Evolutionary conservation across 768 basidiomycete species (phyloP), one percentile per base, ranked within the genome.

Genomic region (Kwoniella botswanensis): DNA sequence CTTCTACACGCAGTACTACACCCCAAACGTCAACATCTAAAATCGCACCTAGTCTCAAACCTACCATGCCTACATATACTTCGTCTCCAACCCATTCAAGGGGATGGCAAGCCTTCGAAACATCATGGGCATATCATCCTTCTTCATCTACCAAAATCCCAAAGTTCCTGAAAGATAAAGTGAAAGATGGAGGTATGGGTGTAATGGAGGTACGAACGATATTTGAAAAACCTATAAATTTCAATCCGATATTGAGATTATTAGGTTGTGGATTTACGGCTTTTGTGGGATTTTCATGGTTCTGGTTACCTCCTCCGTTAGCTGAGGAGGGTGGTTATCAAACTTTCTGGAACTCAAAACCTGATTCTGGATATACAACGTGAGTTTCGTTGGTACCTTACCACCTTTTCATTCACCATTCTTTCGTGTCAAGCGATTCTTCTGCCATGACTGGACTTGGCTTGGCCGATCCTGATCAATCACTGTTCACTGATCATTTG

Each of bases 191-290:
- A 4, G 7, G 35, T 35, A 4, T 35, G 35, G 35, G 35, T 35
- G 5, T 63, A 50, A 5, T 53, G 17, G 57, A 67, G 15, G 43
- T 56, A 18, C 17, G 62, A 26, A 62, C 53, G 43, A 63, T 69
- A 15, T 69, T 54, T 42, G 68, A 62, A 22, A 50, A 62, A 44
- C 61, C 68, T 26, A 43, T 63, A 58, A 44, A 42, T 46, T 42
- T 43, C 55, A 57, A 41, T 43, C 65, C 65, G 4, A 18, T 55
- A 9, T 46, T 6, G 4, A 58, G 43, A 22, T n/a, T 67, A 24
- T 59, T 67, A 10, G 43, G 55, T 3, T n/a, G 22, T 21, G 55
- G 52, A 35, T 42, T 41, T 15, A 18, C 56, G n/a, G 65, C 65
- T 21, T 67, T 54, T 26, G 42, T 57, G 13, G 65, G 65, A 26